Conservation (phyloP, 1,139 yeast species). For the Suhomyces choctaworum region DNA sequence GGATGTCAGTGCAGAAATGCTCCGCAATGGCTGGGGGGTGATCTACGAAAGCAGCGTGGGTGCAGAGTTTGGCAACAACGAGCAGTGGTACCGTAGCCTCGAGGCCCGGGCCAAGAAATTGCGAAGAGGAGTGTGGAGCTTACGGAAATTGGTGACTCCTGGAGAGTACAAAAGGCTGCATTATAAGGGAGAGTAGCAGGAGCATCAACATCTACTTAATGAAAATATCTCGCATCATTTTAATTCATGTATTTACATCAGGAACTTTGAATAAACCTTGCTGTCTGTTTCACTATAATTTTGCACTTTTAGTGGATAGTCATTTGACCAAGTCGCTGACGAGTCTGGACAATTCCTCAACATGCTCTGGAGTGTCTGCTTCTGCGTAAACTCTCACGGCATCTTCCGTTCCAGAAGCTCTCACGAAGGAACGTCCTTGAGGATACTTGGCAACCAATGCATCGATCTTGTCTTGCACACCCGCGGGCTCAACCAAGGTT, state of each 20-base stretch:
- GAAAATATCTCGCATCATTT: no score
- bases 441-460: conserved; percentile 55
- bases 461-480: conserved; percentile 76
- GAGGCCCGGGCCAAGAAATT: conserved; percentile 61
- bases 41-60: conserved; percentile 82
- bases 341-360: conserved; percentile 32
- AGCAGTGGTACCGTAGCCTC: conserved; percentile 53
- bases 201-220: no score
- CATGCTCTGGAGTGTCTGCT: conserved; percentile 52
- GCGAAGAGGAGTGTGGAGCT: conserved; percentile 72
- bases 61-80: conserved; percentile 84
- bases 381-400: conserved; percentile 96
- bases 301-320: no score
- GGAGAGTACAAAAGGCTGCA: conserved; percentile 66
- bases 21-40: conserved; percentile 77
- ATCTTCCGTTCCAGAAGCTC: conserved; percentile 98
- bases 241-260: no score
- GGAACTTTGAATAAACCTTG: no score
- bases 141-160: conserved; percentile 65
- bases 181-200: no score
- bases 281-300: no score
- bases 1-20: conserved; percentile 87
- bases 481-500: conserved; percentile 70
- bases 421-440: conserved; percentile 83
- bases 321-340: conserved; percentile 34